Evolutionary conservation across 495 filamentous ascomycete genomes (phyloP), one percentile per base, ranked within the genome.

Genomic region (Cryomyces minteri): DNA sequence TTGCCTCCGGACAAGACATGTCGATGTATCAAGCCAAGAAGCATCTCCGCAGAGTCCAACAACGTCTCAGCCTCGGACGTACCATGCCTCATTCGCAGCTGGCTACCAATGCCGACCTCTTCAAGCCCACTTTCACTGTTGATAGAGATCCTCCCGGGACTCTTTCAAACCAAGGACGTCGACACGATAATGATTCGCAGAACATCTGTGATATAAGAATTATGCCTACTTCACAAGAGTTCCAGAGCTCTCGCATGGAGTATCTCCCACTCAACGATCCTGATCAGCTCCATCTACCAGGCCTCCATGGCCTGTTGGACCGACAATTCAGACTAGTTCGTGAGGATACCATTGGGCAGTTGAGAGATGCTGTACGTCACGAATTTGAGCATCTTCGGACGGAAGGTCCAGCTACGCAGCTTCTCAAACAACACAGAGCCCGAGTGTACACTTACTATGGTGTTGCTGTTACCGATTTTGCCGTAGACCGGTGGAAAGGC

Each of bases 161-260:
- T 31, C 61, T 77, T 6, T 76, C 71, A 4, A 45, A 53, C 5
- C 58, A 66, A 25, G 75, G 76, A 0, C 61, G 60, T 25, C 66
- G 80, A 4, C 80, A 86, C 47, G 71, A 82, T 55, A 86, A 84
- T 51, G 80, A 84, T 54, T 57, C 73, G 40, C 65, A 56, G 0
- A 58, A 71, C 51, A 80, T 84, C 44, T 47, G 51, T n/a, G 51
- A 76, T 4, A 77, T 84, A 38, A 56, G 60, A 39, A 75, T 84
- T 39, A 55, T 84, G 14, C 81, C 80, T 0, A 82, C 78, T 0
- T 60, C 60, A 4, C 54, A 70, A 36, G 82, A 85, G 55, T 77
- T 84, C 39, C 49, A 55, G 2, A 70, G 66, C 25, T 39, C 51
- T 9, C 62, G 67, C 3, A 48, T 53, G 0, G 76, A 82, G 47